Evolutionary conservation across 768 basidiomycete species (phyloP), one percentile per base, ranked within the genome.

Genomic region (Macrolepiota dolichaula): DNA sequence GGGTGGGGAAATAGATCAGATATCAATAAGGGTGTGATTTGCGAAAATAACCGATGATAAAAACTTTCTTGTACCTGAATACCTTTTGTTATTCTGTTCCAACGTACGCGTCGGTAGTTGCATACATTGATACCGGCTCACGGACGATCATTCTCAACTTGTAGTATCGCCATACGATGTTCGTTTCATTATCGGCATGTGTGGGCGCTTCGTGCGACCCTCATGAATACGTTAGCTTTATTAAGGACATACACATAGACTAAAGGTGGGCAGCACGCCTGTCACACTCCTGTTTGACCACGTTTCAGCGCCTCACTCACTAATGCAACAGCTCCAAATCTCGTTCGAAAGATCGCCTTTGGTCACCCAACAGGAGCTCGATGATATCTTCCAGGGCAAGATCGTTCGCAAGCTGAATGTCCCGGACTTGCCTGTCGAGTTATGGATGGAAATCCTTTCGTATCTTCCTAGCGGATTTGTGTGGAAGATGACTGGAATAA

Each of bases 401-500:
- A 40, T 51, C 27, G 50, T 59, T 19, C 44, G 2, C 27, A 55
- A 51, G 29, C 55, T 59, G 52, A 40, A 59, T 11, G 60, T 64
- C 17, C 62, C 65, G 37, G 70, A 73, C 55, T 61, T 71, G 6
- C 72, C 70, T 15, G 52, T 63, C 5, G 70, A 71, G 44, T 29
- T 73, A 24, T 71, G 69, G 72, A 56, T 67, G 13, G 68, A 71
- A 49, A 68, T 73, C 12, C 62, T 71, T 4, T 59, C 65, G 3
- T 71, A 70, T 60, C 64, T 71, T 19, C 71, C 70, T 17, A 59
- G 59, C 17, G 55, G 58, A 35, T 60, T 58, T 4, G 50, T 69
- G n/a, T 66, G 65, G 32, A 73, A 66, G 55, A 59, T 73, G 63
- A 65, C 72, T 49, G 70, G 72, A 7, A 55, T 73, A 15, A 75